Evolutionary conservation across 768 basidiomycete genomes (phyloP).

Genomic region (Fibroporia radiculosa): DNA sequence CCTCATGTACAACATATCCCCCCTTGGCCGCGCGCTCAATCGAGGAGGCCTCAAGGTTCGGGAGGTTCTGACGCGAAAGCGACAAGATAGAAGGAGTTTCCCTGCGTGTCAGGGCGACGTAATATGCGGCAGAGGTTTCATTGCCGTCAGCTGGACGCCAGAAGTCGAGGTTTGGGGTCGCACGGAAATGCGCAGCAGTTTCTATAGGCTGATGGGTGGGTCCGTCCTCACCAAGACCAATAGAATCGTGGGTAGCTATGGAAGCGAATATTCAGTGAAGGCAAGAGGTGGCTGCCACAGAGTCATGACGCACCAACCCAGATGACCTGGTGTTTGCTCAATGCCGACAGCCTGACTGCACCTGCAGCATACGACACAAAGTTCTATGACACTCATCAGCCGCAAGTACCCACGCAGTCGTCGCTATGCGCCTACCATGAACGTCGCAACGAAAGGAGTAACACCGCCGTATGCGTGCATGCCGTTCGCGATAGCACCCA

Average conservation of each 20-base stretch:
- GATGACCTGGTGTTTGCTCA: slow-evolving; percentile 85
- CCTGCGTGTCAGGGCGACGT: slow-evolving; percentile 65
- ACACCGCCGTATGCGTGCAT: slow-evolving; percentile 84
- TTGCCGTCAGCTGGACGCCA: slow-evolving; percentile 94
- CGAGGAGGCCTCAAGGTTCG: slow-evolving; percentile 82
- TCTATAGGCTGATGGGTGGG: slow-evolving; percentile 96
- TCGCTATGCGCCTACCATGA: slow-evolving; percentile 68
- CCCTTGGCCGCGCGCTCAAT: slow-evolving; percentile 80
- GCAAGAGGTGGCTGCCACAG: too few relatives aligned
- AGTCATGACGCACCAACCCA: slow-evolving; percentile 67
- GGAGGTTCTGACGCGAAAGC: slow-evolving; percentile 85
- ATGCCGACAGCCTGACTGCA: slow-evolving; percentile 84
- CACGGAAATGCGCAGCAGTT: slow-evolving; percentile 79
- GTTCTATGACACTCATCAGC: too few relatives aligned
- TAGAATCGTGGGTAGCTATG: slow-evolving; percentile 88
- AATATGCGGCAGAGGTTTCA: slow-evolving; percentile 92
- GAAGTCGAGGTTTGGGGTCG: slow-evolving; percentile 87
- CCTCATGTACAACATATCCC: slow-evolving; percentile 86
- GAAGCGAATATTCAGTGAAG: too few relatives aligned
- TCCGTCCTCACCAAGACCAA: slow-evolving; percentile 89
- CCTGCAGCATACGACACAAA: slow-evolving; percentile 93
- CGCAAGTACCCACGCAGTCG: too few relatives aligned
- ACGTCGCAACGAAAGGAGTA: slow-evolving; percentile 87
- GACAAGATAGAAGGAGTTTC: slow-evolving; percentile 79
- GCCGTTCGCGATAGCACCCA: slow-evolving; percentile 95